These are phyloP conservation scores for Gymnopus androsaceus DNA, from an alignment of 1,284 basidiomycete genomes.

Conservation along the genomic window DNA sequence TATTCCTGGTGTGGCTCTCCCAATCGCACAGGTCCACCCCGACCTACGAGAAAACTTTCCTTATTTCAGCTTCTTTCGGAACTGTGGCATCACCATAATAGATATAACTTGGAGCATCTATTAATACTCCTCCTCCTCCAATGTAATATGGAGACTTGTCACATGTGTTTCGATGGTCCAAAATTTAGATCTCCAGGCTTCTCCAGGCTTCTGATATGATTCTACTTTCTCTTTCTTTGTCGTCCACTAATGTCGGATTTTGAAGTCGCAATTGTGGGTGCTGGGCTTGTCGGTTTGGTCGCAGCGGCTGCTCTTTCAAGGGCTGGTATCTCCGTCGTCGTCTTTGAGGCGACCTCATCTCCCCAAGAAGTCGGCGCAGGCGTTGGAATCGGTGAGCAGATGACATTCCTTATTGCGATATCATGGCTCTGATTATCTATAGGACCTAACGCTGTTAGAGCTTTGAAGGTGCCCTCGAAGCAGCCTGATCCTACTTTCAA, in stretches of 20 bases:
- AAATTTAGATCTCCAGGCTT: too few species aligned
- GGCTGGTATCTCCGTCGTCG: constrained; percentile 44
- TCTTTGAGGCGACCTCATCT: constrained; percentile 53
- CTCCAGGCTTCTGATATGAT: too few species aligned
- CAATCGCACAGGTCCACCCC: too few species aligned
- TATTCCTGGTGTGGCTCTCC: too few species aligned
- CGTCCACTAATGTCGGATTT: constrained; percentile 39
- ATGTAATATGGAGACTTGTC: too few species aligned
- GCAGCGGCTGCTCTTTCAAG: constrained; percentile 46
- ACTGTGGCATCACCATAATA: too few species aligned
- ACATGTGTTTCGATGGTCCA: too few species aligned
- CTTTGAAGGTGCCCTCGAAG: constrained; percentile 27
- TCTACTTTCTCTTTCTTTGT: not conserved
- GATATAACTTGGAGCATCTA: too few species aligned
- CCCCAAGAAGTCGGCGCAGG: constrained; percentile 47
- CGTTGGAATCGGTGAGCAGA: constrained; percentile 51
- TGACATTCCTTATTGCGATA: not conserved
- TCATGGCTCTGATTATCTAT: constrained; percentile 22
- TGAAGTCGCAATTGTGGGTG: constrained; percentile 53
- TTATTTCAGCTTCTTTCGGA: too few species aligned
- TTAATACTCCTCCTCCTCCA: too few species aligned
- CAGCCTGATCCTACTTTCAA: not conserved
- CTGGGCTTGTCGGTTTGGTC: constrained; percentile 53
- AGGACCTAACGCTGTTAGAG: constrained; percentile 53
- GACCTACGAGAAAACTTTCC: too few species aligned